These are phyloP conservation scores for Sphaerobolus stellatus DNA, from an alignment of 1,284 basidiomycete species.

Conservation along the genomic window DNA sequence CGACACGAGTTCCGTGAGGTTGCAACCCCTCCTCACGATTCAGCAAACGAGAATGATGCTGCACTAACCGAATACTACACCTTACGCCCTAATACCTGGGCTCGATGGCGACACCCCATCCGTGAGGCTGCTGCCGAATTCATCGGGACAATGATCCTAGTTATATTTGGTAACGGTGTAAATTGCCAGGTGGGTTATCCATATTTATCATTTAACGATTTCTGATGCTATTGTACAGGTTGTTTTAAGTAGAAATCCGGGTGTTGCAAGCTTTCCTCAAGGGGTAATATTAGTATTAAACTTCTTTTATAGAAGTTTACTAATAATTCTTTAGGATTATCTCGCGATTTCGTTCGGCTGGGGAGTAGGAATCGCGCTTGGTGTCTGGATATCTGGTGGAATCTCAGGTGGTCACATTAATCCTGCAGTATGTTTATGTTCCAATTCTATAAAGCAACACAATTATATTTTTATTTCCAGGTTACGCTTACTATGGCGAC, in stretches of 20 bases:
- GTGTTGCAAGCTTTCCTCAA: background rate
- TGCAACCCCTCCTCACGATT: no score
- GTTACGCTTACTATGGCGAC: slow-evolving; percentile 69
- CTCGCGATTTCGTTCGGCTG: slow-evolving; percentile 64
- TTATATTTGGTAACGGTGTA: slow-evolving; percentile 64
- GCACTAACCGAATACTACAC: background rate
- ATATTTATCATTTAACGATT: no score
- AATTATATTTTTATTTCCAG: slow-evolving; percentile 25
- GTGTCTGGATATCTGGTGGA: slow-evolving; percentile 64
- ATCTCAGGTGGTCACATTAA: slow-evolving; percentile 80
- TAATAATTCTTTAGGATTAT: slow-evolving; percentile 45
- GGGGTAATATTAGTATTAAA: background rate
- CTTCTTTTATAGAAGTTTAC: background rate
- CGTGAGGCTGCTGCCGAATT: slow-evolving; percentile 72
- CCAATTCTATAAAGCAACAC: background rate
- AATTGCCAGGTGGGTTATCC: slow-evolving; percentile 50
- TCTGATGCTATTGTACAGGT: no score
- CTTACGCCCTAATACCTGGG: background rate
- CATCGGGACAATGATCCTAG: slow-evolving; percentile 61
- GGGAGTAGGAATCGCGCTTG: slow-evolving; percentile 63
- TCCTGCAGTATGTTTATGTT: slow-evolving; percentile 54
- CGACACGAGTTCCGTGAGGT: no score
- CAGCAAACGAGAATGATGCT: no score
- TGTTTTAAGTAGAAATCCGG: background rate
- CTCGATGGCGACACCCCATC: slow-evolving; percentile 24